These are phyloP conservation scores for Anthoceros angustus DNA, from an alignment of 225 moss, liverwort and hornwort species.

Conservation along the genomic window DNA sequence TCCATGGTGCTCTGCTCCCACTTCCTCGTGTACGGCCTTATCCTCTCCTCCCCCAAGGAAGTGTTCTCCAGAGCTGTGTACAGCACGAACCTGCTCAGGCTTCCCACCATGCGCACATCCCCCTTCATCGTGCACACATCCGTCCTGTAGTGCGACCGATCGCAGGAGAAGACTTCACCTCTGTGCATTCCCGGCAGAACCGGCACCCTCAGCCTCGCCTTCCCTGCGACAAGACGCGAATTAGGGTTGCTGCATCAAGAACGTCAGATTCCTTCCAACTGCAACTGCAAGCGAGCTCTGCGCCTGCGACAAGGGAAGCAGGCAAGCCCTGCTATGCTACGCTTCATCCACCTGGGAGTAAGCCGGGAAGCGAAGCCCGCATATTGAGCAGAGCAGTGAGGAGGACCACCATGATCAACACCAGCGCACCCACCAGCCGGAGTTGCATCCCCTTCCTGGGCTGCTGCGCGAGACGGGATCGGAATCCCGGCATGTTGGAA, in stretches of 20 bases:
- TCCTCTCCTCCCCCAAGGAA: conserved; percentile 15
- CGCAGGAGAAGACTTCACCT: conserved; percentile 37
- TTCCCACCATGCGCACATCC: conserved; percentile 33
- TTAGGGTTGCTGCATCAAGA: background rate
- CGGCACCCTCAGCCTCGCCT: background rate
- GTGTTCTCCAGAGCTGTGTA: conserved; percentile 17
- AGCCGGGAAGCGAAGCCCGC: background rate
- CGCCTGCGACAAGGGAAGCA: too few relatives aligned
- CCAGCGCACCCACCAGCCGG: background rate
- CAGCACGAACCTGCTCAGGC: conserved; percentile 25
- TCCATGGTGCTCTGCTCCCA: conserved; percentile 68
- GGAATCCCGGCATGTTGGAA: background rate
- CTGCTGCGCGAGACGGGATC: background rate
- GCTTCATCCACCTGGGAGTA: background rate
- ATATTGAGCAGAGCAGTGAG: background rate
- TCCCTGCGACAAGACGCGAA: background rate
- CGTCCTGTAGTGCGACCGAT: conserved; percentile 44
- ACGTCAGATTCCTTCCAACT: too few relatives aligned
- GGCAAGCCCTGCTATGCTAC: too few relatives aligned
- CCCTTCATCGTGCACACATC: conserved; percentile 73
- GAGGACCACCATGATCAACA: background rate
- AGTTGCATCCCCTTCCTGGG: background rate
- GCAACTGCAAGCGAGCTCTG: too few relatives aligned
- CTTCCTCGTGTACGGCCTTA: conserved; percentile 79
- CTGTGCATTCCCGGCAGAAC: conserved; percentile 29